These are phyloP conservation scores for Hanseniaspora nectarophila DNA, from an alignment of 805 yeast genomes.

Conservation along the genomic window DNA sequence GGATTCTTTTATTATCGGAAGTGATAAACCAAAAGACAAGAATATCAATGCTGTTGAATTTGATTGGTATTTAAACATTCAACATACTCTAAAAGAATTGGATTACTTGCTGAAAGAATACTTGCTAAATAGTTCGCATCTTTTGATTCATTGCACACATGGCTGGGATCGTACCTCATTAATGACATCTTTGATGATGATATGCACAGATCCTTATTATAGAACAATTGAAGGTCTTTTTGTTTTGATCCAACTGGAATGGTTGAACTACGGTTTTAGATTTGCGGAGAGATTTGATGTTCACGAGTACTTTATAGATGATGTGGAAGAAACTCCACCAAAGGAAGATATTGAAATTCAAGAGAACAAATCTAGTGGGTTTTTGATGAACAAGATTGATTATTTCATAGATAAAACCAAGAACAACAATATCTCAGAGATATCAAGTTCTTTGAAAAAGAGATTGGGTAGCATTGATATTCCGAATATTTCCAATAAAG, in stretches of 20 bases:
- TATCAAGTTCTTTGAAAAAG: background rate
- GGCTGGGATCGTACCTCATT: conserved; percentile 98
- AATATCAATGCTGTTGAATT: conserved; percentile 33
- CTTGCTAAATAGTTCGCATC: conserved; percentile 68
- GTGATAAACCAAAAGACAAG: conserved; percentile 49
- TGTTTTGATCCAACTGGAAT: conserved; percentile 78
- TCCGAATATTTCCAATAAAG: background rate
- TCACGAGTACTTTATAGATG: background rate
- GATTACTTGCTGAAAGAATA: conserved; percentile 72
- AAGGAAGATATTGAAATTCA: background rate
- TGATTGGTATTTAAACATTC: conserved; percentile 67
- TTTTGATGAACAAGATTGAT: background rate
- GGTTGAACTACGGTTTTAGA: conserved; percentile 90
- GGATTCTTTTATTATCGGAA: conserved; percentile 47
- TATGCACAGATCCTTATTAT: conserved; percentile 81
- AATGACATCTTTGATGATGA: conserved; percentile 66
- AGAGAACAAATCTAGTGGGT: background rate
- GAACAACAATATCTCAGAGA: background rate
- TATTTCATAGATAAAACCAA: background rate
- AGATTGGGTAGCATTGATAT: background rate
- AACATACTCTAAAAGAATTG: conserved; percentile 58
- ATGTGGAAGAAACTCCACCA: background rate
- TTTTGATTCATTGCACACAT: conserved; percentile 87
- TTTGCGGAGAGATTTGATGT: conserved; percentile 68
- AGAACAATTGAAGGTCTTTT: conserved; percentile 83